Evolutionary conservation across 1,284 basidiomycete genomes (phyloP).

Genomic region (Ustilago shanxiensis): DNA sequence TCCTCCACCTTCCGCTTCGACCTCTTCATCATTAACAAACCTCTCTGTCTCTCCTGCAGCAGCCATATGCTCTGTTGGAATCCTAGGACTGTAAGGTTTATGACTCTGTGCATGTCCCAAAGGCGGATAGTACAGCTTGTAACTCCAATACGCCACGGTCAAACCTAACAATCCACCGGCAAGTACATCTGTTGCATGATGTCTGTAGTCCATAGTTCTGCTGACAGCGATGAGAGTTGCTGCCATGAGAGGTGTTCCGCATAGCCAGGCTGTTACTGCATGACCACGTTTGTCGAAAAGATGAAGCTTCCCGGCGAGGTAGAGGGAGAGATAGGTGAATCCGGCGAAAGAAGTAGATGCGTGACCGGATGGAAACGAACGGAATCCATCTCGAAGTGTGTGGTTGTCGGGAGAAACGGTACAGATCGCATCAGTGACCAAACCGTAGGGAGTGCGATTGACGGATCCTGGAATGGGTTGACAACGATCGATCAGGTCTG

Average conservation of each 20-base stretch:
- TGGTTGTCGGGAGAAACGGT: conserved; percentile 71
- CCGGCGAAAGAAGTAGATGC: conserved; percentile 92
- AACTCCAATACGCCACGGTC: conserved; percentile 75
- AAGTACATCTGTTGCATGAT: conserved; percentile 77
- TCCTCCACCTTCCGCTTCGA: not conserved
- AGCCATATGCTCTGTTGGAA: conserved; percentile 36
- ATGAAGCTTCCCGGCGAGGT: conserved; percentile 82
- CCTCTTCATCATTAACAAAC: not conserved
- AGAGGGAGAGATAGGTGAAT: conserved; percentile 88
- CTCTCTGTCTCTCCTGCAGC: conserved; percentile 5
- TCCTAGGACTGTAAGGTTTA: conserved; percentile 54
- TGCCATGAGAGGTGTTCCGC: conserved; percentile 80
- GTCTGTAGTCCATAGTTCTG: conserved; percentile 72
- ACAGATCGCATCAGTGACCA: conserved; percentile 83
- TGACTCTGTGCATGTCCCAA: conserved; percentile 47
- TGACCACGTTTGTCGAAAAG: conserved; percentile 86
- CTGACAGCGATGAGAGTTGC: conserved; percentile 86
- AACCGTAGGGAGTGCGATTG: conserved; percentile 76
- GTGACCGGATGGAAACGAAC: conserved; percentile 94
- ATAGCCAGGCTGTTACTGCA: conserved; percentile 87
- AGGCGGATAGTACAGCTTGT: conserved; percentile 58
- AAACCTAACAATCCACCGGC: conserved; percentile 83
- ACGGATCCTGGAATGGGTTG: conserved; percentile 77
- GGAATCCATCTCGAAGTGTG: conserved; percentile 76
- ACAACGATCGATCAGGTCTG: conserved; percentile 77